Conservation (phyloP, 495 filamentous ascomycete species). For the Hypoxylon trugodes region DNA sequence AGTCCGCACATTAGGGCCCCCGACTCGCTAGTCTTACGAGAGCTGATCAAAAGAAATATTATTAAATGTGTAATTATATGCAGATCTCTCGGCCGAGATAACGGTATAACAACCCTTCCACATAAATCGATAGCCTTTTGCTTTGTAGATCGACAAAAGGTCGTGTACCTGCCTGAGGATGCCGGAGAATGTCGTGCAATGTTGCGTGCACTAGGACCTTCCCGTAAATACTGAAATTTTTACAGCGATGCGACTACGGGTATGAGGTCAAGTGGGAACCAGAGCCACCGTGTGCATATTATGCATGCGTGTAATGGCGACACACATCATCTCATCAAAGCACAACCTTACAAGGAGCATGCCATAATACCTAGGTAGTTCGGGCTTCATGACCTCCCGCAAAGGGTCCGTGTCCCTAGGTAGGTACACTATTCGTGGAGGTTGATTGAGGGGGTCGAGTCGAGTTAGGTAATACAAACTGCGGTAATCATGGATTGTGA, state of each 20-base stretch:
- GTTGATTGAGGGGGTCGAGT: conserved; percentile 20
- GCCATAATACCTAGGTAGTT: too few species aligned
- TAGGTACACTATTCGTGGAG: too few species aligned
- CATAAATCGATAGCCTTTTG: not conserved
- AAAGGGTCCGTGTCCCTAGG: conserved; percentile 4
- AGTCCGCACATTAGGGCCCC: not conserved
- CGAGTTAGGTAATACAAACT: conserved; percentile 8
- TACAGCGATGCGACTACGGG: not conserved
- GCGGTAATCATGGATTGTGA: conserved; percentile 23
- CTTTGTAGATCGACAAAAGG: not conserved
- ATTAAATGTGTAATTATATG: too few species aligned
- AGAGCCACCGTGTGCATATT: too few species aligned
- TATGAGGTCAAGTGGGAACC: too few species aligned
- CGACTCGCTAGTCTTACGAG: not conserved
- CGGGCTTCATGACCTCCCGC: too few species aligned
- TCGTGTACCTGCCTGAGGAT: too few species aligned
- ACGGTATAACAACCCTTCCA: too few species aligned
- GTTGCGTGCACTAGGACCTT: not conserved
- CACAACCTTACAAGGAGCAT: too few species aligned
- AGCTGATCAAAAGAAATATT: not conserved
- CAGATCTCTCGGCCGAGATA: too few species aligned
- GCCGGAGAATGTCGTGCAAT: conserved; percentile 8
- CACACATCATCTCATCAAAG: too few species aligned
- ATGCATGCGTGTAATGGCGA: too few species aligned
- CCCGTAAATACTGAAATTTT: not conserved